Conservation (phyloP, 257 asterid species). For the Scutellaria baicalensis region DNA sequence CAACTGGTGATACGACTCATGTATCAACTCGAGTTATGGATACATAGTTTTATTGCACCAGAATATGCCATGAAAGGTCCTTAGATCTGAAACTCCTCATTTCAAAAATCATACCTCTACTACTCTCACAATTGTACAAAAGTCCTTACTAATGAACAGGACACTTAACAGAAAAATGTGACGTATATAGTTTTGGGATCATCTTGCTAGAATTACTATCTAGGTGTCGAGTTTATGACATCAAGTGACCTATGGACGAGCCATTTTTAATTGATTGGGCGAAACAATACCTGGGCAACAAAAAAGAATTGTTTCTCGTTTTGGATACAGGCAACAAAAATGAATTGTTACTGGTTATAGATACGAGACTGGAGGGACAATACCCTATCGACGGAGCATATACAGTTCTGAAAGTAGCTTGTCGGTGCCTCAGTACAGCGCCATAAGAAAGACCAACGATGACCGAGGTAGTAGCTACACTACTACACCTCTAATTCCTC, state of each 20-base stretch:
- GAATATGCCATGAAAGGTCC: conserved; percentile 12
- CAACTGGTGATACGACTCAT: conserved; percentile 40
- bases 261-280: neutral
- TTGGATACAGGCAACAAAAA: too few species aligned
- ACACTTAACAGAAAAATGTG: neutral
- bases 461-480: conserved; percentile 1
- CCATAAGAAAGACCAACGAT: neutral
- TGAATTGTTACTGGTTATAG: too few species aligned
- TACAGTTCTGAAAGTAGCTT: neutral
- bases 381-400: neutral
- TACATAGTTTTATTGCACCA: conserved; percentile 24
- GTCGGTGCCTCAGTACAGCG: neutral
- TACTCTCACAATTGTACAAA: too few species aligned
- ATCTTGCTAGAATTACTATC: conserved; percentile 9
- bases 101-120: too few species aligned
- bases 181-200: conserved; percentile 7
- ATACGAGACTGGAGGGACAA: too few species aligned
- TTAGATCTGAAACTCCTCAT: too few species aligned
- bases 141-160: neutral
- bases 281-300: neutral
- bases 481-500: neutral
- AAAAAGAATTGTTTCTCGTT: neutral
- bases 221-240: neutral
- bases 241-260: neutral
- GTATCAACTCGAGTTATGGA: conserved; percentile 46